Percentiles rank a stretch among this genome's conserved stretches.
Conservation (phyloP, 169 alveolate genomes). For the Cryptosporidium tyzzeri region DNA sequence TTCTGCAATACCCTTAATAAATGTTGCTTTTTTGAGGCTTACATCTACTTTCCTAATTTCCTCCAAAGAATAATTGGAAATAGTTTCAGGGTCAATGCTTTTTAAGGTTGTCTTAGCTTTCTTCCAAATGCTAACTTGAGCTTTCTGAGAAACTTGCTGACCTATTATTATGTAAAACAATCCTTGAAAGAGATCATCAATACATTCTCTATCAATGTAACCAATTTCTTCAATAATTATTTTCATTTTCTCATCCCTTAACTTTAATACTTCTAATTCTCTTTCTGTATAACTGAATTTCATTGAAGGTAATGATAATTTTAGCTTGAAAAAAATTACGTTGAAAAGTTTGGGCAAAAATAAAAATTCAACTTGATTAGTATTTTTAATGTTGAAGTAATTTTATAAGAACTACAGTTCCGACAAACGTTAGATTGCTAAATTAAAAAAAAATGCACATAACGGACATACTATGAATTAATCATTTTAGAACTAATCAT, state of each 20-base stretch:
- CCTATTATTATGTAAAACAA: background rate
- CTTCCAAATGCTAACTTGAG: background rate
- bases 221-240: background rate
- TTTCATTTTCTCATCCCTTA: background rate
- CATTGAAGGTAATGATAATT: background rate
- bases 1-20: background rate
- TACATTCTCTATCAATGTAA: background rate
- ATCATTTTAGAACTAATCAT: too few species aligned
- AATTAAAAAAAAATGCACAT: too few species aligned
- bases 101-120: background rate
- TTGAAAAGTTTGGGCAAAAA: too few species aligned
- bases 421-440: too few species aligned
- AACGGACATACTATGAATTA: too few species aligned
- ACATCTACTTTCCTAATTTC: background rate
- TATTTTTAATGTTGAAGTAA: too few species aligned
- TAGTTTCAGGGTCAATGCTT: constrained; percentile 7
- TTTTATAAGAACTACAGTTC: too few species aligned
- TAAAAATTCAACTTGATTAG: too few species aligned
- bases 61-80: background rate
- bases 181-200: constrained; percentile 4
- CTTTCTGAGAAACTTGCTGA: constrained; percentile 2
- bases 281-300: background rate
- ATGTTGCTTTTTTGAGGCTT: constrained; percentile 1
- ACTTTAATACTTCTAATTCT: background rate
- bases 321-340: too few species aligned